Percentiles rank a stretch among this genome's conserved stretches.
Evolutionary conservation across 371 early-diverging fungal genomes (phyloP).

Genomic region (Haplosporangium sp.): DNA sequence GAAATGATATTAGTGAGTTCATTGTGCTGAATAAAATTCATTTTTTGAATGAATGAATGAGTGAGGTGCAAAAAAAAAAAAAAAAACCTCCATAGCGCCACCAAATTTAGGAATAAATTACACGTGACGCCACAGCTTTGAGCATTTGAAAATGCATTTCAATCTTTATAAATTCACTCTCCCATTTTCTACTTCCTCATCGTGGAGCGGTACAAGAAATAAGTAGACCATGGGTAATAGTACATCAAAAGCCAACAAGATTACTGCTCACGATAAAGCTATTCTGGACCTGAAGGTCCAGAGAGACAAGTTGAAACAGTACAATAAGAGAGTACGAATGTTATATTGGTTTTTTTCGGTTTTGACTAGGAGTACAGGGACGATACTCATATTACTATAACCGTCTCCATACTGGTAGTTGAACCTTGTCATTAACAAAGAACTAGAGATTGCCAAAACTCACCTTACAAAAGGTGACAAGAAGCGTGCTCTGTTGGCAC

Average conservation of each 20-base stretch:
- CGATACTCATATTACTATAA: not conserved
- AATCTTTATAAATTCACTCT: not conserved
- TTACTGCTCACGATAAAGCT: slow-evolving; percentile 90
- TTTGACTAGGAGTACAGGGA: too few relatives aligned
- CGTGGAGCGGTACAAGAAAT: not conserved
- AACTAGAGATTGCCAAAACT: slow-evolving; percentile 72
- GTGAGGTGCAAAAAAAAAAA: not conserved
- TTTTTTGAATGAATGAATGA: slow-evolving; percentile 6
- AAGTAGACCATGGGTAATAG: slow-evolving; percentile 27
- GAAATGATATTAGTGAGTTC: slow-evolving; percentile 1
- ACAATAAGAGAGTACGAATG: slow-evolving; percentile 81
- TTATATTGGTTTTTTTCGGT: too few relatives aligned
- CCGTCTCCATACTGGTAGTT: slow-evolving; percentile 59
- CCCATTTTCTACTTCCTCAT: not conserved
- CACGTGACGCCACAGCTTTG: too few relatives aligned
- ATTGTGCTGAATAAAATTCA: slow-evolving; percentile 11
- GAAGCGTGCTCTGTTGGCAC: slow-evolving; percentile 85
- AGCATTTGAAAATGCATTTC: not conserved
- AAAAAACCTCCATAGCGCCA: too few relatives aligned
- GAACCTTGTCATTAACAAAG: slow-evolving; percentile 71
- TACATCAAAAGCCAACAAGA: slow-evolving; percentile 58
- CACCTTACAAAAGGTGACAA: slow-evolving; percentile 81
- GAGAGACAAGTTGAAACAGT: slow-evolving; percentile 91
- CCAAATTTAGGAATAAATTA: too few relatives aligned
- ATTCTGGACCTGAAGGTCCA: slow-evolving; percentile 95